These are phyloP conservation scores for Cucurbita maxima DNA, from an alignment of 306 rosid species.

Conservation along the genomic window DNA sequence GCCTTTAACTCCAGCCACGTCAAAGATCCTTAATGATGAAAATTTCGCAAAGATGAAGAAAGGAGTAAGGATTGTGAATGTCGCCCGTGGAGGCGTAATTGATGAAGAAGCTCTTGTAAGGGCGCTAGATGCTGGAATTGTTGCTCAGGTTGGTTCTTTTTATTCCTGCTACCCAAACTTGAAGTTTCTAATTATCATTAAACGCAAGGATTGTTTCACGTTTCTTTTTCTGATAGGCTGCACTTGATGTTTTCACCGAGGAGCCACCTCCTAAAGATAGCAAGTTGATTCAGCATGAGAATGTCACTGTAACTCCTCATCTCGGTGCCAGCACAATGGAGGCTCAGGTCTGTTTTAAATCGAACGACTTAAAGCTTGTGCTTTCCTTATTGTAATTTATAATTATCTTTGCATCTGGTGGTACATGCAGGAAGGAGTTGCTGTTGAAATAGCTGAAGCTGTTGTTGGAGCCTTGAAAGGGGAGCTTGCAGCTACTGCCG, in stretches of 20 bases:
- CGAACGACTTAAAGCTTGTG: neutral
- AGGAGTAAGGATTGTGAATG: constrained; percentile 83
- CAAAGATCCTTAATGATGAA: constrained; percentile 74
- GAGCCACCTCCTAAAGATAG: constrained; percentile 72
- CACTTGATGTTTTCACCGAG: constrained; percentile 83
- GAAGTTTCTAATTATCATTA: neutral
- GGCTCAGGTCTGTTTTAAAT: constrained; percentile 55
- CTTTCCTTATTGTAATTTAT: neutral
- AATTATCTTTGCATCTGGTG: constrained; percentile 13
- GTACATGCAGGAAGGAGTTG: constrained; percentile 80
- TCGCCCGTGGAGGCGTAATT: constrained; percentile 97
- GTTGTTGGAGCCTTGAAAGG: constrained; percentile 88
- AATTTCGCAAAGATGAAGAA: constrained; percentile 93
- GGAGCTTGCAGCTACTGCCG: constrained; percentile 97
- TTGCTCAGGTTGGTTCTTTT: constrained; percentile 84
- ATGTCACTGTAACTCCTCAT: constrained; percentile 89
- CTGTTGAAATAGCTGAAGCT: constrained; percentile 97
- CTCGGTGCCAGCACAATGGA: constrained; percentile 97
- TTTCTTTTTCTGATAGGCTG: constrained; percentile 46
- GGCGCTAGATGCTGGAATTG: constrained; percentile 81
- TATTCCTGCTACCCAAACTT: neutral
- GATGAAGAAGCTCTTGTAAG: constrained; percentile 90
- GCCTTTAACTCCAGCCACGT: constrained; percentile 89
- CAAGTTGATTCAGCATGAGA: constrained; percentile 70
- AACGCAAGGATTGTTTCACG: neutral